Conservation (phyloP, 73 alveolate species). For the Uronychia binucleata region DNA sequence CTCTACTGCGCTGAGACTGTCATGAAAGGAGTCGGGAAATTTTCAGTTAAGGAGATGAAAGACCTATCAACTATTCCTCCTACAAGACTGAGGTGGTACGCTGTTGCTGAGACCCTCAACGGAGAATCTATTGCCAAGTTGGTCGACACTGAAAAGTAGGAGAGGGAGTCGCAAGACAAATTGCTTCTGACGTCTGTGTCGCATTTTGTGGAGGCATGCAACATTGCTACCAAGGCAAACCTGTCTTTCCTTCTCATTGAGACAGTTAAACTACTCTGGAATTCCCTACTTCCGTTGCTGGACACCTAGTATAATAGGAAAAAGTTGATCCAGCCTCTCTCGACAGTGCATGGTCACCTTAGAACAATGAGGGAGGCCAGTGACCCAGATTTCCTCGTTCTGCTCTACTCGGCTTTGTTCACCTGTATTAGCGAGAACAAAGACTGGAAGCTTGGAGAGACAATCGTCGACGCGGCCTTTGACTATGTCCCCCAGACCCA, state of each 20-base stretch:
- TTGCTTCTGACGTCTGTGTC: constrained; percentile 76
- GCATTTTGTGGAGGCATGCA: constrained; percentile 88
- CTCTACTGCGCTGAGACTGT: constrained; percentile 95
- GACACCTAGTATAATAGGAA: constrained; percentile 76
- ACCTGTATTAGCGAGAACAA: constrained; percentile 91
- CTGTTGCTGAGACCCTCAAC: constrained; percentile 92
- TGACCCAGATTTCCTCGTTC: constrained; percentile 97
- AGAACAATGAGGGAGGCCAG: constrained; percentile 75
- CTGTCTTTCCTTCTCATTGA: constrained; percentile 77
- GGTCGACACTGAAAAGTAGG: constrained; percentile 95
- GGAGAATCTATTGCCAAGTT: constrained; percentile 94
- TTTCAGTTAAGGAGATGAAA: constrained; percentile 54
- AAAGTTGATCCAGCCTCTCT: constrained; percentile 74
- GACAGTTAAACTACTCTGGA: constrained; percentile 82
- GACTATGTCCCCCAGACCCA: constrained; percentile 92
- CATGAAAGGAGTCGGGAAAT: constrained; percentile 77
- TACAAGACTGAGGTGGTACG: constrained; percentile 96
- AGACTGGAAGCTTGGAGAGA: constrained; percentile 98
- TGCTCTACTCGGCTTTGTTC: constrained; percentile 88
- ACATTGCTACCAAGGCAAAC: constrained; percentile 76
- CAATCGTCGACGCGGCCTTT: constrained; percentile 95
- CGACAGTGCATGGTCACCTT: constrained; percentile 60
- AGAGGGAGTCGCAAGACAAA: constrained; percentile 90
- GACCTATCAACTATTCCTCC: constrained; percentile 76
- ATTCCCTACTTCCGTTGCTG: constrained; percentile 74